Base-by-base conservation (phyloP, 257 asterid genomes). In the Nicotiana undulata region DNA sequence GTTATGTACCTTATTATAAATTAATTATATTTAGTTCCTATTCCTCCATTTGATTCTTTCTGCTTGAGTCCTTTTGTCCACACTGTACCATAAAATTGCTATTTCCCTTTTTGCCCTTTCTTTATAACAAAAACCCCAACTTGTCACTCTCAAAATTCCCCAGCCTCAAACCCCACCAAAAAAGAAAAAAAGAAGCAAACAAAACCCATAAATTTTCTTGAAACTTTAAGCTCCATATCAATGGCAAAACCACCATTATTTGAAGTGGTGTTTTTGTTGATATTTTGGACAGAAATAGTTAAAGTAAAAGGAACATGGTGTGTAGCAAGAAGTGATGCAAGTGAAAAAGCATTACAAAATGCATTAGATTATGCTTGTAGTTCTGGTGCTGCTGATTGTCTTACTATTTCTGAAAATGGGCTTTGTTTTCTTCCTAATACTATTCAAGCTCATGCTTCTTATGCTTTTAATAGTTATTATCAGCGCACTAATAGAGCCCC, bases 321-420 rank as follows among this genome's bases (percentile, higher is more conserved):
- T 64, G 99, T 93, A 81, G 90, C 92, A 28, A 85, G 97, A 82
- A 91, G 97, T 66, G 99, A 91, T 26, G 96, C 96, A 0, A 86
- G 85, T 60, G 97, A 93, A 40, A 85, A 81, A 76, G 86, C 89
- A 2, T 81, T 95, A 79, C 98, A 92, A 12, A 79, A 83, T 1
- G 96, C 96, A 0, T 75, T 95, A 3, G 94, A 93, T 79, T 95
- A 93, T 74, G 98, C 98, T 37, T 95, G 99, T 63, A 86, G 85
- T 1, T 79, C 87, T 15, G 98, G 98, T 2, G 98, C 97, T 2
- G 98, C 98, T 0, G 99, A 95, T 53, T 95, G 98, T 40, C 85
- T 88, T 11, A 94, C 97, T 1, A n/a, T 93, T 52, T 89, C 85
- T 72, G 59, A 91, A 1, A 70, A 91, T 44, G 98, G 98, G 9